These are phyloP conservation scores for Colletotrichum tanaceti DNA, from an alignment of 2,329 filamentous ascomycete genomes.

Conservation along the genomic window DNA sequence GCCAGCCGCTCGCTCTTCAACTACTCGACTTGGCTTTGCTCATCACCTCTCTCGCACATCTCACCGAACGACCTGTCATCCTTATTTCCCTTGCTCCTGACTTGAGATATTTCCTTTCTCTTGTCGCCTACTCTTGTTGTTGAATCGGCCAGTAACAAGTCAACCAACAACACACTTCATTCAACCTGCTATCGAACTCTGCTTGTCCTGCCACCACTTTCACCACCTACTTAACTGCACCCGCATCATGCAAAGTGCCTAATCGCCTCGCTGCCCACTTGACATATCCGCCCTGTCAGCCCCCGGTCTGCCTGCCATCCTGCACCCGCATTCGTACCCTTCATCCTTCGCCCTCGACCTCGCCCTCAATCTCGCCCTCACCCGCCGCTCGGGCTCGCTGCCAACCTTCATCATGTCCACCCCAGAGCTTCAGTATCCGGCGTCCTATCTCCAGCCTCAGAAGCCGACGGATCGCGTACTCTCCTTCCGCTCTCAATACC, in stretches of 20 bases:
- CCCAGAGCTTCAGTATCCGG: constrained; percentile 21
- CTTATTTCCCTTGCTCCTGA: neutral
- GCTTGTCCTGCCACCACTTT: constrained; percentile 10
- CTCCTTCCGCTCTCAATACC: constrained; percentile 36
- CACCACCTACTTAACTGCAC: neutral
- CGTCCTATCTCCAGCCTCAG: constrained; percentile 11
- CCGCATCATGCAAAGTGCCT: constrained; percentile 36
- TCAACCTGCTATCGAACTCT: neutral
- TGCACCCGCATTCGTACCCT: neutral
- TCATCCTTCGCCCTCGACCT: neutral
- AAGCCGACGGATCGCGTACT: constrained; percentile 26
- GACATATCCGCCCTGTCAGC: neutral
- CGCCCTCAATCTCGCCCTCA: neutral
- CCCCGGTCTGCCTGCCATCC: constrained; percentile 14
- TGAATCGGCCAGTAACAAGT: too few species aligned
- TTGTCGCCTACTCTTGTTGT: neutral
- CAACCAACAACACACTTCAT: neutral
- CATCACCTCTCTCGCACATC: neutral
- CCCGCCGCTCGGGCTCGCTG: constrained; percentile 5
- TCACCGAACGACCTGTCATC: constrained; percentile 29
- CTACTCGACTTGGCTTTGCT: neutral
- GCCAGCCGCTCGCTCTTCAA: neutral
- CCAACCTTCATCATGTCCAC: constrained; percentile 21
- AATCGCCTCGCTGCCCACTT: constrained; percentile 12
- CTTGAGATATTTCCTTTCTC: neutral